A percentile compares a stretch with the other conserved stretches of the same genome.
Conservation (phyloP, 2,329 filamentous ascomycete species). For the Monosporascus sp. region DNA sequence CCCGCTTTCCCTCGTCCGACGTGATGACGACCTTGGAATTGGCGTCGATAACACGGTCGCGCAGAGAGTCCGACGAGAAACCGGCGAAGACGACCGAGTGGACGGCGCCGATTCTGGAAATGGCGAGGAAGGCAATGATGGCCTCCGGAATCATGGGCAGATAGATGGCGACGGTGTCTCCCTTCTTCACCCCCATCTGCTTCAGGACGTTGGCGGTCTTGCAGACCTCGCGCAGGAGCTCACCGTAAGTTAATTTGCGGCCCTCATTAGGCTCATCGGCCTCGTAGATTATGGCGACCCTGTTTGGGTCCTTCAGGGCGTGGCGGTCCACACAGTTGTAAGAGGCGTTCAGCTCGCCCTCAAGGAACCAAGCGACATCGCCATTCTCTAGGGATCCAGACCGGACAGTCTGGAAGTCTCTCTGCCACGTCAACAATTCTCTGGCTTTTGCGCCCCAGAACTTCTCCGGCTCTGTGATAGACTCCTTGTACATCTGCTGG, state of each 20-base stretch:
- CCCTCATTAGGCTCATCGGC: conserved; percentile 86
- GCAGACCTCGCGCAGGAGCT: conserved; percentile 89
- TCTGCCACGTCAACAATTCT: conserved; percentile 84
- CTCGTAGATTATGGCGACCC: conserved; percentile 97
- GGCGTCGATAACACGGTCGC: conserved; percentile 89
- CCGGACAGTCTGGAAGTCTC: conserved; percentile 86
- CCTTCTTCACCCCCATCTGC: conserved; percentile 94
- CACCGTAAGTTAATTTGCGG: conserved; percentile 84
- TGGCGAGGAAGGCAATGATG: conserved; percentile 83
- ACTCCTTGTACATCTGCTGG: conserved; percentile 68
- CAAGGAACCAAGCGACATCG: conserved; percentile 90
- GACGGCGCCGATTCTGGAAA: conserved; percentile 85
- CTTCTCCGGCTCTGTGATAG: conserved; percentile 79
- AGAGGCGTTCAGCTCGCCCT: conserved; percentile 88
- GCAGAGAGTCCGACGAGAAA: conserved; percentile 92
- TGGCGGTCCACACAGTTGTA: conserved; percentile 98
- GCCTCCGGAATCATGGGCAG: conserved; percentile 99
- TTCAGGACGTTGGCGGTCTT: conserved; percentile 82
- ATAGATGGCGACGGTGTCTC: conserved; percentile 95
- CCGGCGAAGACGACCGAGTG: conserved; percentile 98
- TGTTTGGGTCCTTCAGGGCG: conserved; percentile 89
- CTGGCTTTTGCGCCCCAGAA: conserved; percentile 88
- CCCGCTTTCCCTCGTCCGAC: conserved; percentile 94
- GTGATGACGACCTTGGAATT: conserved; percentile 93
- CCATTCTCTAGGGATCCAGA: conserved; percentile 70